Evolutionary conservation across 148 eudicot species (phyloP).

Genomic region (Rhododendron henanense): DNA sequence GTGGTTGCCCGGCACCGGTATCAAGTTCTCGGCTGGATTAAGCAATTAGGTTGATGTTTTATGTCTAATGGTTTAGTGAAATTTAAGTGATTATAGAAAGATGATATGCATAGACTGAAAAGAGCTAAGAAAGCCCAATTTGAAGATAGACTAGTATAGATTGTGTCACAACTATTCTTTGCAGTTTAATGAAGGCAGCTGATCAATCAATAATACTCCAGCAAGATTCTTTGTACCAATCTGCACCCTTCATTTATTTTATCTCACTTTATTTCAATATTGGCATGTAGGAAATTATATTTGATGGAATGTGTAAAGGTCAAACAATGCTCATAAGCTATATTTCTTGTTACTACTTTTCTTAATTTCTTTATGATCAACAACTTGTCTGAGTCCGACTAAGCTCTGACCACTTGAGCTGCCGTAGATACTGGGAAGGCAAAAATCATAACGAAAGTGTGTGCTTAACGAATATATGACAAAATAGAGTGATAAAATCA

Average conservation of each 20-base stretch:
- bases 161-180: not conserved
- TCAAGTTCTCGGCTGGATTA: slow-evolving; percentile 67
- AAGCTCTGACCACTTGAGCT: too few species aligned
- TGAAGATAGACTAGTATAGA: not conserved
- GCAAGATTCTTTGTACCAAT: not conserved
- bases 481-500: too few species aligned
- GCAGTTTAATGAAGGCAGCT: not conserved
- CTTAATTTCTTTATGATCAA: too few species aligned
- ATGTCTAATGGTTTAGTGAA: not conserved
- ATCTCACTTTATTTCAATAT: not conserved
- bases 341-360: too few species aligned
- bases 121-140: not conserved
- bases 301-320: not conserved
- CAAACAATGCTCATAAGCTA: not conserved
- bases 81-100: not conserved
- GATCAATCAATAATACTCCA: not conserved
- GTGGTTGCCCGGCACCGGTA: slow-evolving; percentile 84
- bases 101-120: slow-evolving; percentile 1
- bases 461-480: too few species aligned
- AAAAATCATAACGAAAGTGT: too few species aligned
- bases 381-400: too few species aligned
- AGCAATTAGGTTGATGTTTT: slow-evolving; percentile 28
- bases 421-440: too few species aligned
- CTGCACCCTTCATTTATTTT: not conserved
- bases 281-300: not conserved